Evolutionary conservation across 805 yeast species (phyloP), one percentile per base, ranked within the genome.

Genomic region (Groenewaldozyma salmanticensis): DNA sequence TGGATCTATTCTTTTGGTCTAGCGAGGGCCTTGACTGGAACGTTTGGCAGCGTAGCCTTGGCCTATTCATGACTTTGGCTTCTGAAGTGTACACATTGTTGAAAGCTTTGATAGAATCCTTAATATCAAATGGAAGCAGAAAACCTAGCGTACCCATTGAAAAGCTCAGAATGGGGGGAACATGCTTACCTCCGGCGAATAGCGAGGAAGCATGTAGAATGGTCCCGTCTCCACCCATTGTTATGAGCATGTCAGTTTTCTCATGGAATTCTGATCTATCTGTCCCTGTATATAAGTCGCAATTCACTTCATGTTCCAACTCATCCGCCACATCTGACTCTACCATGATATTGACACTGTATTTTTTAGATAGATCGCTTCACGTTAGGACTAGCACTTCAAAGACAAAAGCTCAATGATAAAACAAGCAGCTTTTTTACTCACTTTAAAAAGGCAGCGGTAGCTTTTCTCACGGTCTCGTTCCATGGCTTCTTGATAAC

Each of bases 171-270:
- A 88, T 84, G 0, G 97, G 97, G 1, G 97, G 97, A 3, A 85
- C 67, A 6, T 68, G 68, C 19, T 44, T 27, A 18, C 52, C 52
- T 53, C 77, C 75, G 41, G 80, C 76, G 55, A 88, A 88, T 52
- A 77, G 65, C 4, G 92, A 77, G 0, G 86, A 90, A 0, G 90
- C 95, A 41, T 88, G 72, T 34, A 88, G 60, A 42, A 86, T 85
- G 0, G 96, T 88, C 4, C 97, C 97, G 60, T 88, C 97, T 16
- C 97, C 97, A n/a, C 97, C 97, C 31, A 88, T 61, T 0, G 95
- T 82, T 5, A 88, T 87, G 31, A 88, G 64, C 33, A 88, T 59
- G 55, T 88, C 97, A 0, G 95, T 74, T 51, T 77, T 82, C 7
- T 65, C 52, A 1, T 75, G 70, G 33, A 86, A 74, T 6, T 77